A percentile compares a stretch with the other conserved stretches of the same genome.
Conservation (phyloP, 768 basidiomycete species). For the Termitomyces sp. region DNA sequence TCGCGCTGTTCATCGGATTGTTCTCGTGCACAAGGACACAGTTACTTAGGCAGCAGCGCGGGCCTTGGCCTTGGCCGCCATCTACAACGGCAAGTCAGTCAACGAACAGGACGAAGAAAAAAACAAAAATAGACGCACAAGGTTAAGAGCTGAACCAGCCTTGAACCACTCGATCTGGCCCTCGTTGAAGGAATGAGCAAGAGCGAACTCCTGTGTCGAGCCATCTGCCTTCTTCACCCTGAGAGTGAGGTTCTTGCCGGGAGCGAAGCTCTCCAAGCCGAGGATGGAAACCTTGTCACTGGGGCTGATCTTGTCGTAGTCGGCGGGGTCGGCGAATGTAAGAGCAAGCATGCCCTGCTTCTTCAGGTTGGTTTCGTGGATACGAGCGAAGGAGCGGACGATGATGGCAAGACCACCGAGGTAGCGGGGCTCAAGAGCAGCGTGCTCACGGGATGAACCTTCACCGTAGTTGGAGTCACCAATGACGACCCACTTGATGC, state of each 20-base stretch:
- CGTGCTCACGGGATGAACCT: constrained; percentile 97
- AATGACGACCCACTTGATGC: constrained; percentile 95
- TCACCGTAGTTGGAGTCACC: constrained; percentile 97
- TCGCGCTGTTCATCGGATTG: not conserved
- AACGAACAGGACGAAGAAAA: not conserved
- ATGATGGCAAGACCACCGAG: constrained; percentile 95
- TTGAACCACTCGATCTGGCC: constrained; percentile 99
- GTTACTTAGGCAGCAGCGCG: not conserved
- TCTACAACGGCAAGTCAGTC: not conserved
- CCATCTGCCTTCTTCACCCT: constrained; percentile 82
- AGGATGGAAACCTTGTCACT: constrained; percentile 85
- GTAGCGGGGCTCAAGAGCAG: constrained; percentile 92
- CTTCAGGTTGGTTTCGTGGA: constrained; percentile 98
- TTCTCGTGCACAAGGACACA: not conserved
- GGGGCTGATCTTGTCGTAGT: constrained; percentile 91
- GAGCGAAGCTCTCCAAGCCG: constrained; percentile 83
- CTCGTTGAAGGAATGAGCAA: constrained; percentile 94
- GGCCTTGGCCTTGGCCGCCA: constrained; percentile 14
- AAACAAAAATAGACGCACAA: constrained; percentile 40
- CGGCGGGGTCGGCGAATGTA: constrained; percentile 85
- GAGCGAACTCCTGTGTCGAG: constrained; percentile 43
- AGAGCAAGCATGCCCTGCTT: constrained; percentile 99
- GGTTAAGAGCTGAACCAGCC: constrained; percentile 90
- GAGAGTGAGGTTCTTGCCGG: constrained; percentile 87
- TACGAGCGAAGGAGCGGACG: constrained; percentile 93